Evolutionary conservation across 192 early-diverging fungal genomes (phyloP).

Genomic region (Oehlia diaphana): DNA sequence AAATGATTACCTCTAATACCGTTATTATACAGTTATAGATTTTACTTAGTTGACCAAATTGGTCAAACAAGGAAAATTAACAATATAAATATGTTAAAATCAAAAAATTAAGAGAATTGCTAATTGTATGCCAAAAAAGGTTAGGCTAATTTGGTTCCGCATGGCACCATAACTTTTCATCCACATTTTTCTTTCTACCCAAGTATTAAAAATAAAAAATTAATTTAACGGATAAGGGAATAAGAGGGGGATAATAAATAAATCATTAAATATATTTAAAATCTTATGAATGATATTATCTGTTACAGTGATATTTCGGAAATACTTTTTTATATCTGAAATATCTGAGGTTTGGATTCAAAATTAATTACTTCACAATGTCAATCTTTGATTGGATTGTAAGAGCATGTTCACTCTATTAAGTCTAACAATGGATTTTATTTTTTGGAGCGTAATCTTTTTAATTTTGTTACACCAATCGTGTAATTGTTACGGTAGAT

Average conservation of each 20-base stretch:
- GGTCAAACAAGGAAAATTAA: neutral
- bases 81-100: neutral
- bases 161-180: neutral
- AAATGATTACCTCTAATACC: too few species aligned
- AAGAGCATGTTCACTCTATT: too few species aligned
- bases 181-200: neutral
- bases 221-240: neutral
- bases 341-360: too few species aligned
- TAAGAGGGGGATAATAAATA: neutral
- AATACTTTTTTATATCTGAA: too few species aligned
- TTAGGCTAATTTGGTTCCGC: neutral
- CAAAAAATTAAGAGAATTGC: too few species aligned
- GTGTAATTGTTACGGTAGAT: neutral
- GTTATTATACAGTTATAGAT: neutral
- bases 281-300: neutral
- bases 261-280: too few species aligned
- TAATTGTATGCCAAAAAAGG: neutral
- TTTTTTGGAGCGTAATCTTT: too few species aligned
- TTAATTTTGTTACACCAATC: neutral
- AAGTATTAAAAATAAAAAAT: too few species aligned
- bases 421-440: neutral
- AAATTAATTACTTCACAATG: neutral
- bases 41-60: neutral
- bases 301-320: neutral
- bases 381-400: neutral